Percentiles rank a stretch among this genome's conserved stretches.
phyloP scores from a whole-genome alignment of 257 asterid genomes.

The Oldenlandia corymbosa region DNA sequence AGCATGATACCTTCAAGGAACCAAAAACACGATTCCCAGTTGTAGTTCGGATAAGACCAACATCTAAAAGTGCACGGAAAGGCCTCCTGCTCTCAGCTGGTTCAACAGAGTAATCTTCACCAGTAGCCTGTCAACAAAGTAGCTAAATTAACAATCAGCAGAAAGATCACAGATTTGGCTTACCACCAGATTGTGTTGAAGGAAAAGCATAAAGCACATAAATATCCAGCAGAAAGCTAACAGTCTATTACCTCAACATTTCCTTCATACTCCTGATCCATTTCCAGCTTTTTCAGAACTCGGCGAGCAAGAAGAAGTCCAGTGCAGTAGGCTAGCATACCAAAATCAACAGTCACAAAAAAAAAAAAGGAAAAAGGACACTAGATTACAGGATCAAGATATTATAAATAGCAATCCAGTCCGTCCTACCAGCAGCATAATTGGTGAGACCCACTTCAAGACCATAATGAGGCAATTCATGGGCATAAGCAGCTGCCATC shows the following conservation, averaged over 20 bases:
- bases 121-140: slow-evolving; percentile 43
- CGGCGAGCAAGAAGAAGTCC: slow-evolving; percentile 83
- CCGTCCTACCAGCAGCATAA: slow-evolving; percentile 73
- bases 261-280: slow-evolving; percentile 68
- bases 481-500: slow-evolving; percentile 57
- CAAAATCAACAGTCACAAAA: too few species aligned
- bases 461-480: slow-evolving; percentile 61
- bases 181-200: too few species aligned
- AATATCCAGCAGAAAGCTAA: neutral
- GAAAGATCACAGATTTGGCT: too few species aligned
- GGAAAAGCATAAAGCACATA: too few species aligned
- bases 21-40: slow-evolving; percentile 77
- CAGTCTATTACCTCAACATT: slow-evolving; percentile 47
- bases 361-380: too few species aligned
- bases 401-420: neutral
- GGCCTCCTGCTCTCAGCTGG: slow-evolving; percentile 64
- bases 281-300: slow-evolving; percentile 59
- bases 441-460: slow-evolving; percentile 65
- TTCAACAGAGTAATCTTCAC: slow-evolving; percentile 70
- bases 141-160: neutral
- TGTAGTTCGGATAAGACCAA: slow-evolving; percentile 56
- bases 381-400: neutral
- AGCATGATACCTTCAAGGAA: slow-evolving; percentile 54
- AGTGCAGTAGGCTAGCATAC: slow-evolving; percentile 69
- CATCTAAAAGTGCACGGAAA: slow-evolving; percentile 66